Evolutionary conservation across 2,329 filamentous ascomycete species (phyloP).

Genomic region (Verticillium nubilum): DNA sequence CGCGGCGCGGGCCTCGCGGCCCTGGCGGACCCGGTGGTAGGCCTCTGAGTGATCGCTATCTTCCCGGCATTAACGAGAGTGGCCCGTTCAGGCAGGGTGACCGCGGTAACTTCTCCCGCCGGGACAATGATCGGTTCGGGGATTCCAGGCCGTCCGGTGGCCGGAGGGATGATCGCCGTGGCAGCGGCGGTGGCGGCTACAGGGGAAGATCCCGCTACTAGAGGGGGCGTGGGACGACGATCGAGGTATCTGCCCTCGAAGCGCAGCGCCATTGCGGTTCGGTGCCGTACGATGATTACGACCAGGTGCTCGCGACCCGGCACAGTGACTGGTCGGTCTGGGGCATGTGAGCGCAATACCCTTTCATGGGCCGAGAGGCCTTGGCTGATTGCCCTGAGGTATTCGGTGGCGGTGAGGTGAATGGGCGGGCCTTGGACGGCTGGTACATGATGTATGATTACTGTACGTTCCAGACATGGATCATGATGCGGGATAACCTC

Average conservation of each 20-base stretch:
- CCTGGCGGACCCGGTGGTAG: constrained; percentile 21
- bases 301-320: neutral
- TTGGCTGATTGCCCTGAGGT: neutral
- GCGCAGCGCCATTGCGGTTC: neutral
- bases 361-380: neutral
- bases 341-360: neutral
- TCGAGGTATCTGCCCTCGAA: neutral
- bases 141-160: neutral
- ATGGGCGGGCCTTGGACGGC: neutral
- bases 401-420: neutral
- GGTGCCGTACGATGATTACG: neutral
- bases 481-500: no score
- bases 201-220: constrained; percentile 5
- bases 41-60: constrained; percentile 25
- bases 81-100: constrained; percentile 15
- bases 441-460: neutral
- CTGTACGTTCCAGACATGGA: neutral
- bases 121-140: constrained; percentile 12
- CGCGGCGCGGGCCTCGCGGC: constrained; percentile 14
- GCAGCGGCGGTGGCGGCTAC: constrained; percentile 8
- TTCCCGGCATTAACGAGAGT: constrained; percentile 18
- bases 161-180: constrained; percentile 2
- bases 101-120: constrained; percentile 12
- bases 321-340: neutral
- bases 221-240: neutral